These are phyloP conservation scores for Lasiosphaeria ovina DNA, from an alignment of 495 filamentous ascomycete species.

Conservation along the genomic window DNA sequence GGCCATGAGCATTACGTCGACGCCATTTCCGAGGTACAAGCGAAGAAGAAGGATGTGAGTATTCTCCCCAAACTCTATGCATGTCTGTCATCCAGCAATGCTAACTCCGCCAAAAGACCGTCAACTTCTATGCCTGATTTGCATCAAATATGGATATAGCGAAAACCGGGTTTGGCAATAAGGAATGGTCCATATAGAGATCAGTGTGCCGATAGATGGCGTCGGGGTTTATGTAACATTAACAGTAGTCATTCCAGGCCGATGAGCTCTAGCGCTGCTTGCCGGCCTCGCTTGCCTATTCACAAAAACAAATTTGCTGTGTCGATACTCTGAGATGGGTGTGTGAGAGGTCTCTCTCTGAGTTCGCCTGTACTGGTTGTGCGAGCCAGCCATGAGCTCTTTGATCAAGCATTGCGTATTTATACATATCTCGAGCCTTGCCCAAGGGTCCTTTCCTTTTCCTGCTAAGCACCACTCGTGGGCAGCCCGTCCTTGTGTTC, in stretches of 20 bases:
- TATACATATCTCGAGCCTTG: no score
- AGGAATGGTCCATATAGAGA: constrained; percentile 10
- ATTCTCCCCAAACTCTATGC: background rate
- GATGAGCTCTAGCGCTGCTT: background rate
- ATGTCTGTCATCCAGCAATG: background rate
- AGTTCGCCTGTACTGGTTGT: no score
- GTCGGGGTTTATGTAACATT: constrained; percentile 13
- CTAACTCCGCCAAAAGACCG: constrained; percentile 46
- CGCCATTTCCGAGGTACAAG: constrained; percentile 94
- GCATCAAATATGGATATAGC: background rate
- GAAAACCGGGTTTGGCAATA: background rate
- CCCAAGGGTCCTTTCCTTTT: no score
- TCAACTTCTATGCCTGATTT: constrained; percentile 59
- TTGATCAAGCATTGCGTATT: no score
- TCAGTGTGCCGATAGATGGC: background rate
- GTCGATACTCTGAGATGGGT: no score
- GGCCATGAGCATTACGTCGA: constrained; percentile 99
- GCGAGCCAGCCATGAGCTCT: no score
- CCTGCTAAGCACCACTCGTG: no score
- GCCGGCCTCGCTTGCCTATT: background rate
- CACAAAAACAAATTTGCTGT: no score
- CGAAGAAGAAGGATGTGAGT: constrained; percentile 92
- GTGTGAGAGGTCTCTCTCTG: no score
- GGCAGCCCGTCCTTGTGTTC: no score
- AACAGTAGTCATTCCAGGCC: background rate